A percentile compares a stretch with the other conserved stretches of the same genome.
Conservation (phyloP, 805 yeast species). For the Jamesozyma hellenica region DNA sequence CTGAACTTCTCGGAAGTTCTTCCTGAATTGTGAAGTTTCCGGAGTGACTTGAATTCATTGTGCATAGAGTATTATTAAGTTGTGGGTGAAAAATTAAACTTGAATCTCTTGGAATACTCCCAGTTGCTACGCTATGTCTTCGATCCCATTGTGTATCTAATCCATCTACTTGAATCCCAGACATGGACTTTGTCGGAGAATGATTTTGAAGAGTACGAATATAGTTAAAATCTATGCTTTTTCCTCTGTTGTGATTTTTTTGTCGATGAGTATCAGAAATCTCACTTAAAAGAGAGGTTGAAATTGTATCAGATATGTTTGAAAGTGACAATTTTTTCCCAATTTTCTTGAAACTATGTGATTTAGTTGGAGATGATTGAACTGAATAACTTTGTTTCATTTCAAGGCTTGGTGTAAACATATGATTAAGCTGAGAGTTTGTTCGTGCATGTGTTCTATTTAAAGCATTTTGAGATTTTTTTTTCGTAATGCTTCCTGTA, state of each 20-base stretch:
- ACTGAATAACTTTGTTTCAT: conserved; percentile 7
- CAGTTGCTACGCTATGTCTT: conserved; percentile 12
- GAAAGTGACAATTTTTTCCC: conserved; percentile 26
- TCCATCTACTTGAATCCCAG: conserved; percentile 9
- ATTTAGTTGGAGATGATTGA: conserved; percentile 24
- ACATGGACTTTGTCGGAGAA: conserved; percentile 26
- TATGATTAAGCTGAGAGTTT: conserved; percentile 14
- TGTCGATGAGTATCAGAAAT: background rate
- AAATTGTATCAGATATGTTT: conserved; percentile 18
- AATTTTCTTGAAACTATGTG: conserved; percentile 20
- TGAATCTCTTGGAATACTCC: conserved; percentile 6
- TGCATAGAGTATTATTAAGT: conserved; percentile 4
- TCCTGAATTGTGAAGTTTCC: conserved; percentile 1
- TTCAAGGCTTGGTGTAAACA: background rate
- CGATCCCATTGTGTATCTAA: conserved; percentile 7
- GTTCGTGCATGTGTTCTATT: conserved; percentile 12
- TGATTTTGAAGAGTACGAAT: conserved; percentile 25
- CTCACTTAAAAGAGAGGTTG: background rate
- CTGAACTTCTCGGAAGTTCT: background rate
- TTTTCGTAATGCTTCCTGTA: conserved; percentile 10
- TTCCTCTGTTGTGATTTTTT: conserved; percentile 16
- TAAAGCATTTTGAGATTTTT: conserved; percentile 10
- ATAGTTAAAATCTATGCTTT: conserved; percentile 27
- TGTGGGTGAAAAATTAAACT: conserved; percentile 11
- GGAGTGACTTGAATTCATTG: conserved; percentile 2